phyloP scores from a whole-genome alignment of 768 basidiomycete species.

The Termitomyces eurrhizus region DNA sequence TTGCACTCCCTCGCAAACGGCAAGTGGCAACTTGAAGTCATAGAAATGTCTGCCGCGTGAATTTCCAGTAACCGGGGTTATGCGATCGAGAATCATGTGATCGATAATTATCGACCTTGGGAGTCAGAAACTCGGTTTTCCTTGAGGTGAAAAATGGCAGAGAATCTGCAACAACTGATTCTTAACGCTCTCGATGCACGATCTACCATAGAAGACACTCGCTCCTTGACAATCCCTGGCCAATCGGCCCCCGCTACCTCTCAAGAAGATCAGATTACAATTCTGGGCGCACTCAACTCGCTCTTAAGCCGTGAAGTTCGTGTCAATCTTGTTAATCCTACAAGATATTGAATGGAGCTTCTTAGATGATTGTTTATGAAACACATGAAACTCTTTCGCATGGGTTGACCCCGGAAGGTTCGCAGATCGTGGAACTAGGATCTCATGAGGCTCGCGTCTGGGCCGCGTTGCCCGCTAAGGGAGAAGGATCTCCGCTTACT shows the following conservation, averaged over 20 bases:
- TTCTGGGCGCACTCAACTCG: conserved; percentile 91
- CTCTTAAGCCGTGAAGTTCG: conserved; percentile 79
- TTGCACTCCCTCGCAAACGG: conserved; percentile 13
- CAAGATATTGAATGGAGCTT: conserved; percentile 12
- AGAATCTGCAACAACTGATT: conserved; percentile 74
- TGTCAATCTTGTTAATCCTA: conserved; percentile 15
- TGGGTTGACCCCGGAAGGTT: conserved; percentile 78
- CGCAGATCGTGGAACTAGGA: conserved; percentile 71
- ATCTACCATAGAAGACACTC: conserved; percentile 61
- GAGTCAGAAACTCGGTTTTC: conserved; percentile 13
- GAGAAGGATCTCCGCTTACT: conserved; percentile 62
- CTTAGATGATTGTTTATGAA: conserved; percentile 80
- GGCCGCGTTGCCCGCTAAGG: conserved; percentile 72
- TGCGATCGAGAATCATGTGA: conserved; percentile 1
- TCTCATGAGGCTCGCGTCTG: conserved; percentile 97
- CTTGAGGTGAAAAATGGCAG: conserved; percentile 49
- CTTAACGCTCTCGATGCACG: conserved; percentile 65
- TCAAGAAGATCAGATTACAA: conserved; percentile 75
- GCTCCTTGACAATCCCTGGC: conserved; percentile 64
- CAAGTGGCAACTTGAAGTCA: not conserved
- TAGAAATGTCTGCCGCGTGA: not conserved
- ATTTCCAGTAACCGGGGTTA: not conserved
- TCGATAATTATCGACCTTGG: conserved; percentile 6
- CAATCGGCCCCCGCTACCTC: conserved; percentile 51
- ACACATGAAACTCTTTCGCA: conserved; percentile 74